Percentiles rank a stretch among this genome's conserved stretches.
phyloP scores from a whole-genome alignment of 768 basidiomycete species.

The Tylopilus plumbeoviolaceoides region DNA sequence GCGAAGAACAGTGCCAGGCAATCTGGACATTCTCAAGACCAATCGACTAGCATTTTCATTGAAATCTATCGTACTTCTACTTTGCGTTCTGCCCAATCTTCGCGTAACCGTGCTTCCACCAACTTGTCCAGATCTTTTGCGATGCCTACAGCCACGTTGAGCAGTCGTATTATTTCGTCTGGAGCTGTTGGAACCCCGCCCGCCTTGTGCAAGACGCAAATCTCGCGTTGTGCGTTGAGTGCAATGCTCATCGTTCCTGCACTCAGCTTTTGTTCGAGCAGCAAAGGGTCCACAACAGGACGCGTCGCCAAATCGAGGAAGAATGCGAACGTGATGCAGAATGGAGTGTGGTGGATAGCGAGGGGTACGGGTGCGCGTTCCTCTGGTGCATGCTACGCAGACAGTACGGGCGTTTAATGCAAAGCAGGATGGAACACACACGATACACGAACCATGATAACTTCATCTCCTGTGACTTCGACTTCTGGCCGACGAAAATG shows the following conservation, averaged over 20 bases:
- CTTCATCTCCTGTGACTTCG: slow-evolving; percentile 89
- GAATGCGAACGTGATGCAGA: slow-evolving; percentile 92
- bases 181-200: slow-evolving; percentile 80
- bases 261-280: slow-evolving; percentile 72
- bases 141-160: slow-evolving; percentile 63
- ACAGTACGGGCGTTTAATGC: neutral
- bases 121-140: slow-evolving; percentile 67
- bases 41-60: too few relatives aligned
- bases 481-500: slow-evolving; percentile 93
- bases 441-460: slow-evolving; percentile 65
- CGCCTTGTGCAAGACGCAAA: slow-evolving; percentile 90
- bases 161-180: slow-evolving; percentile 67
- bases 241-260: slow-evolving; percentile 72
- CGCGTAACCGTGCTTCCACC: slow-evolving; percentile 61
- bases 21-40: too few relatives aligned
- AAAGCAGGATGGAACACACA: too few relatives aligned
- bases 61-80: slow-evolving; percentile 46
- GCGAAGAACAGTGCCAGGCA: too few relatives aligned
- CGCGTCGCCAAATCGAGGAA: slow-evolving; percentile 44
- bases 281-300: slow-evolving; percentile 77
- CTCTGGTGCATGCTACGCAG: slow-evolving; percentile 67
- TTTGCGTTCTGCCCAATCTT: slow-evolving; percentile 65
- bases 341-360: slow-evolving; percentile 89
- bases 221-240: slow-evolving; percentile 86
- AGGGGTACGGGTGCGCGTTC: slow-evolving; percentile 90